Evolutionary conservation across 179 eudicot genomes (phyloP), one percentile per base, ranked within the genome.

Genomic region (Sideroxylon spinosum): DNA sequence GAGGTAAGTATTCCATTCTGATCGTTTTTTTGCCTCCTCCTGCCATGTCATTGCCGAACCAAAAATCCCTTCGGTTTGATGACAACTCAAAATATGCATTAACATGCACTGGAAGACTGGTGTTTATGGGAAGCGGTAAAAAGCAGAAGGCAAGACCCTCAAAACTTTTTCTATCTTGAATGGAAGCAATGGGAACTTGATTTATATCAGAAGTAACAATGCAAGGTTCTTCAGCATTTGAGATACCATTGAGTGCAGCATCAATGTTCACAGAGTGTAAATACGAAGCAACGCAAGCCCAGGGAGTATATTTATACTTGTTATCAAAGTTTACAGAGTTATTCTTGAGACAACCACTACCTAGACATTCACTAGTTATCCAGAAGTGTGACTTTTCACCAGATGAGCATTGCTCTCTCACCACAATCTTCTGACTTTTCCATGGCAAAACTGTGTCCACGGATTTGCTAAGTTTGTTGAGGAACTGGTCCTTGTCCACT

Each of bases 11-110:
- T 97, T 97, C 99, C 99, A 97, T 74, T 97, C 99, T 22, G 98
- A 94, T 50, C 99, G 97, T 71, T 88, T 86, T 81, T 81, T 92
- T 97, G 73, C 99, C 99, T 76, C 98, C 98, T 73, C 99, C 99
- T 16, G 98, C 89, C 99, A 97, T 97, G 88, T 97, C 99, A 87
- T 88, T 91, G 59, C 99, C 99, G 78, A 97, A 94, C 99, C 99
- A 97, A 78, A 97, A 92, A 87, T 97, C 99, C 83, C 99, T 94
- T 74, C 99, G 88, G 81, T 97, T 97, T 80, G 99, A 97, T 68
- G 99, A 94, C 82, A 97, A 84, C 61, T 97, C 99, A 82, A 97
- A 97, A 82, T 91, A 97, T 29, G 97, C 97, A 88, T 97, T 97
- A 59, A 97, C 88, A 88, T 97, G 98, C 62, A 88, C 97, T 13